Evolutionary conservation across 1,284 basidiomycete genomes (phyloP), one percentile per base, ranked within the genome.

Genomic region (Cryptococcus sp.): DNA sequence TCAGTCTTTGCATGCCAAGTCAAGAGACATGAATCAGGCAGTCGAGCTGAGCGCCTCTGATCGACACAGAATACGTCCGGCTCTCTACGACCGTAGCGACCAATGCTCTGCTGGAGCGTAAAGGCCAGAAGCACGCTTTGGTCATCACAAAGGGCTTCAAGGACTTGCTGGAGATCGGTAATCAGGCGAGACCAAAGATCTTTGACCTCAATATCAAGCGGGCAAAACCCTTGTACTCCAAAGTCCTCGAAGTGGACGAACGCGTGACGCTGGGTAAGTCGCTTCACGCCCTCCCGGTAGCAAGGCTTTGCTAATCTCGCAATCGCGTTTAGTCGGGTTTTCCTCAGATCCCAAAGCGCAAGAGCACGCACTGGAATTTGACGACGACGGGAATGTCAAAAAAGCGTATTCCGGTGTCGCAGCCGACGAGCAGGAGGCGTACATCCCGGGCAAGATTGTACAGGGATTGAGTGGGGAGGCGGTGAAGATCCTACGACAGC

Each of bases 1-100:
- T 66, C 17, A 60, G 62, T 59, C 16, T 15, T 8, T 25, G 38
- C 40, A 13, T 50, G 25, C 11, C n/a, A 45, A 45, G 42, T 45
- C 42, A 5, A 5, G 3, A 35, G 8, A 35, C 7, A 35, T 8
- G 10, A 13, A 7, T 22, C 19, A 7, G 13, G 4, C 16, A 13
- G 42, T 23, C 38, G 13, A n/a, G 35, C 43, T 22, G 19, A 25
- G 5, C 5, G 0, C 16, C 19, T 41, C 50, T 53, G 23, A 64
- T 50, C 20, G 2, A 7, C 20, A 4, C 58, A 92, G 93, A 95
- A 67, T 93, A 91, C 73, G 92, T 96, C 63, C 86, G 93, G 17
- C 82, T 97, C 3, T 93, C 90, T 0, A 97, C 94, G 0, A 98
- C 94, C 0, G 93, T 97, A 1, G 95, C 57, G 70, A 99, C 94